Evolutionary conservation across 2,329 filamentous ascomycete species (phyloP).

Genomic region (Blumeria hordei): DNA sequence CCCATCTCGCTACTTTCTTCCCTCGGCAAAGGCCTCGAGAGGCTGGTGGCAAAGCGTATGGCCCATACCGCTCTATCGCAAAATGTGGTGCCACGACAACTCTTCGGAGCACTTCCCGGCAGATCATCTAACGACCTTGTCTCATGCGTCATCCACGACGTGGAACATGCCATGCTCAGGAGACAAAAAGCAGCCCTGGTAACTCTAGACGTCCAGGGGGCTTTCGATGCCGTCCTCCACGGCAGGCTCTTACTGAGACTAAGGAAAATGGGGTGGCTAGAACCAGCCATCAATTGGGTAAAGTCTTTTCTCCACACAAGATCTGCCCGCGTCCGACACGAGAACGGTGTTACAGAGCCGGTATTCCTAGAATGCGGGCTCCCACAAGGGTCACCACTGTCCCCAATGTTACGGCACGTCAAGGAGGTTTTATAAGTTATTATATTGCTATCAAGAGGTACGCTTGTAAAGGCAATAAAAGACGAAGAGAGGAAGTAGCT

Average conservation of each 20-base stretch:
- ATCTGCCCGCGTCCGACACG: neutral
- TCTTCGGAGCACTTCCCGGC: neutral
- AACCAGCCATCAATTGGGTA: neutral
- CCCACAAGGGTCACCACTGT: neutral
- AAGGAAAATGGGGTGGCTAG: neutral
- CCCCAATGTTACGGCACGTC: too few species aligned
- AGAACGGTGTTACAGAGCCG: neutral
- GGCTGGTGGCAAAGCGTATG: neutral
- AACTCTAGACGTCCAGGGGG: neutral
- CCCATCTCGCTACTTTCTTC: neutral
- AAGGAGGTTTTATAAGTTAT: too few species aligned
- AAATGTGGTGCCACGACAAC: neutral
- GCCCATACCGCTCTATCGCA: neutral
- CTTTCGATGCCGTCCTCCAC: neutral
- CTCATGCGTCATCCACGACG: neutral
- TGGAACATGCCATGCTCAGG: neutral
- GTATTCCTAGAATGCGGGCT: neutral
- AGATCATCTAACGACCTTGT: neutral
- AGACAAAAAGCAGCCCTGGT: neutral
- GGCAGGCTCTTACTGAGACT: neutral
- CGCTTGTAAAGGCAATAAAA: too few species aligned
- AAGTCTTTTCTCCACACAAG: neutral
- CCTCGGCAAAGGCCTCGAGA: neutral
- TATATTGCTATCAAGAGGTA: too few species aligned
- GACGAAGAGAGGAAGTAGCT: too few species aligned